Conservation (phyloP, 768 basidiomycete genomes). For the Lactifluus piperatus region DNA sequence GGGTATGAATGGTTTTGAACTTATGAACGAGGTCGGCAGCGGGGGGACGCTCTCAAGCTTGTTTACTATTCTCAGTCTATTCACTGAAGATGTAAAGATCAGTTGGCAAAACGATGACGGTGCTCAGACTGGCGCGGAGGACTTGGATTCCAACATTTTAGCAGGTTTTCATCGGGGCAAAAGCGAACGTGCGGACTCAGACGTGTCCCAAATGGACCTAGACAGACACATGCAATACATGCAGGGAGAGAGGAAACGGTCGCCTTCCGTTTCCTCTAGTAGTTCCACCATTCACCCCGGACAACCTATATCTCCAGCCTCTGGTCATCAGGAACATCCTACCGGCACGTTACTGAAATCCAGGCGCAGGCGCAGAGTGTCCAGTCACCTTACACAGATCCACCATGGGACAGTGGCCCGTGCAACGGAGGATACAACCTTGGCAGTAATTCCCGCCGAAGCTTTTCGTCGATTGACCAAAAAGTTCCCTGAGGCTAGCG, state of each 20-base stretch:
- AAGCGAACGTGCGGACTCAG: conserved; percentile 43
- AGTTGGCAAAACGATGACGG: conserved; percentile 69
- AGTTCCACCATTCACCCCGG: conserved; percentile 57
- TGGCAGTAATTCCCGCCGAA: conserved; percentile 98
- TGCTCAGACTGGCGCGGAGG: conserved; percentile 20
- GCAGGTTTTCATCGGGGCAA: conserved; percentile 19
- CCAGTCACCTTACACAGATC: conserved; percentile 26
- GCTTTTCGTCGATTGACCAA: conserved; percentile 91
- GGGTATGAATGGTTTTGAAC: conserved; percentile 90
- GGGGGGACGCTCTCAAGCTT: conserved; percentile 93
- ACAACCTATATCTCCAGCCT: conserved; percentile 26
- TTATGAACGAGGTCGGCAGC: conserved; percentile 92
- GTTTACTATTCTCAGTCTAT: conserved; percentile 93
- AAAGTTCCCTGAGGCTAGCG: conserved; percentile 94
- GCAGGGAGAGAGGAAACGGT: conserved; percentile 31
- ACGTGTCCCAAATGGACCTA: conserved; percentile 55
- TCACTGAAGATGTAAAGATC: conserved; percentile 89
- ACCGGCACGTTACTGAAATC: conserved; percentile 8
- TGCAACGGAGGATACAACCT: conserved; percentile 86
- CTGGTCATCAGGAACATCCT: conserved; percentile 11
- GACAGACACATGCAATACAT: conserved; percentile 21
- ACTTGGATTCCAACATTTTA: conserved; percentile 7
- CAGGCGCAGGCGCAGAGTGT: background rate
- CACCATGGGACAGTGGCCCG: conserved; percentile 81
- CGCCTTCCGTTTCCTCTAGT: conserved; percentile 55